Evolutionary conservation across 148 eudicot species (phyloP).

Genomic region (Polygonum maritimum): DNA sequence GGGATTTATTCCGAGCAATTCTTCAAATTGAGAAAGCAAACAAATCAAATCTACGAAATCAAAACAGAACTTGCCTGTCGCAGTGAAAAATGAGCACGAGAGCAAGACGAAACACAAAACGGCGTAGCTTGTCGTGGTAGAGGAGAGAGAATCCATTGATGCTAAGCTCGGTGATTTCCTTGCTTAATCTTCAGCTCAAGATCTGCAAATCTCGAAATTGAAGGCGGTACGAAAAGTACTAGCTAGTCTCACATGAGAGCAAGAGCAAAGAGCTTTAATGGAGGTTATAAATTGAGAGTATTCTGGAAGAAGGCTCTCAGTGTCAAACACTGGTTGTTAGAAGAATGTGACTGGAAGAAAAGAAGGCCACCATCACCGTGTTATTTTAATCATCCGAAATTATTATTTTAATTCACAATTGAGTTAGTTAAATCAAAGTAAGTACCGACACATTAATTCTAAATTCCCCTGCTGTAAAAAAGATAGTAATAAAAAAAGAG

Average conservation of each 20-base stretch:
- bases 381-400: background rate
- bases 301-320: background rate
- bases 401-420: background rate
- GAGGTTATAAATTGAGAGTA: background rate
- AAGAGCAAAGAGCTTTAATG: background rate
- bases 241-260: background rate
- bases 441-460: constrained; percentile 6
- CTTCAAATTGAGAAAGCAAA: background rate
- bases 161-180: background rate
- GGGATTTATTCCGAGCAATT: background rate
- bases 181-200: constrained; percentile 9
- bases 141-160: constrained; percentile 26
- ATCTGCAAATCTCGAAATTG: constrained; percentile 11
- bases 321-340: background rate
- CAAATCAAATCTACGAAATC: constrained; percentile 9
- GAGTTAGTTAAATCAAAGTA: background rate
- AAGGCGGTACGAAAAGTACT: background rate
- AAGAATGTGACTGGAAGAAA: background rate
- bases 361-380: background rate
- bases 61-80: constrained; percentile 19
- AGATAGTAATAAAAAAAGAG: background rate
- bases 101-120: constrained; percentile 17
- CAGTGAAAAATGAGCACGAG: constrained; percentile 23
- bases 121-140: constrained; percentile 16
- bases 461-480: background rate